Percentiles rank a stretch among this genome's conserved stretches.
These are phyloP conservation scores for Truncatella angustata DNA, from an alignment of 2,329 filamentous ascomycete species.

Conservation along the genomic window DNA sequence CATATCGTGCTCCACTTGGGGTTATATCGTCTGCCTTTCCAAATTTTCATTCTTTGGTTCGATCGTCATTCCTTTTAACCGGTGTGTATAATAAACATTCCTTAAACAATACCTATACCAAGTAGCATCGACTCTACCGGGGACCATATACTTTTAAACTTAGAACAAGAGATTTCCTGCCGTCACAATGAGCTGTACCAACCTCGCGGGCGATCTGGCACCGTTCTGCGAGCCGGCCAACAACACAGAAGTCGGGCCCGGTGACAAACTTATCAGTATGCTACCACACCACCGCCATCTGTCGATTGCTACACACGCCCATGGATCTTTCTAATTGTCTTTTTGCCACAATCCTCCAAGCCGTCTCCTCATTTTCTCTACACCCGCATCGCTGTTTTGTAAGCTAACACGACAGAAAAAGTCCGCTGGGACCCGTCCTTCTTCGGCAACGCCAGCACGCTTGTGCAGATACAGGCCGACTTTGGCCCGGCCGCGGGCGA, in stretches of 20 bases:
- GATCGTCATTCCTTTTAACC: background rate
- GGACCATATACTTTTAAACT: background rate
- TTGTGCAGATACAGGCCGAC: constrained; percentile 9
- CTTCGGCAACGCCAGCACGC: background rate
- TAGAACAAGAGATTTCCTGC: background rate
- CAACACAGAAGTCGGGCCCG: background rate
- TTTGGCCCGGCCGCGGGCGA: background rate
- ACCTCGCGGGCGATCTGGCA: constrained; percentile 3
- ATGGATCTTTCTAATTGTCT: too few species aligned
- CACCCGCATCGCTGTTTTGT: too few species aligned
- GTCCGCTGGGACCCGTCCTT: constrained; percentile 1
- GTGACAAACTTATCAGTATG: background rate
- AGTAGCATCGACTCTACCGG: background rate
- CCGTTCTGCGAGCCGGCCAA: constrained; percentile 8
- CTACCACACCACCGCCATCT: background rate
- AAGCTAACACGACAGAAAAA: background rate
- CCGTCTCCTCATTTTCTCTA: too few species aligned
- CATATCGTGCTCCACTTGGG: too few species aligned
- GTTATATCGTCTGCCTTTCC: too few species aligned
- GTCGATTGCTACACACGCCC: too few species aligned
- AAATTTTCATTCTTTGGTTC: background rate
- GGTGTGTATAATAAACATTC: too few species aligned
- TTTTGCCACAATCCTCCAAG: too few species aligned
- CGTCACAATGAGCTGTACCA: constrained; percentile 2
- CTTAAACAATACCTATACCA: background rate